Evolutionary conservation across 148 eudicot genomes (phyloP).

Genomic region (Nyssa sinensis): DNA sequence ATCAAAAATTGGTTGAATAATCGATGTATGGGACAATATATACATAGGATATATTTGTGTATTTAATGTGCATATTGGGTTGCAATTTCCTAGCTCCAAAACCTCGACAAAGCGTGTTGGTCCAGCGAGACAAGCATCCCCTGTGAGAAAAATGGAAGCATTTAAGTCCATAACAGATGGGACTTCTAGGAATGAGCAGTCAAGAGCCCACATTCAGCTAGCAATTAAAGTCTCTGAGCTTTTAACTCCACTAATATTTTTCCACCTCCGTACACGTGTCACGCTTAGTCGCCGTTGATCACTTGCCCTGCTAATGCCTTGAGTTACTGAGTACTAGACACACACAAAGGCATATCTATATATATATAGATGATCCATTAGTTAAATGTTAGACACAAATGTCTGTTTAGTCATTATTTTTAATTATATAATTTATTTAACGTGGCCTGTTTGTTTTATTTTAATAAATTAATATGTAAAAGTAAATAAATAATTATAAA

Average conservation of each 20-base stretch:
- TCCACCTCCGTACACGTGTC: not conserved
- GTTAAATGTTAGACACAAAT: too few relatives aligned
- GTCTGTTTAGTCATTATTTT: too few relatives aligned
- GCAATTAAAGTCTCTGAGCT: not conserved
- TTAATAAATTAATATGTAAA: too few relatives aligned
- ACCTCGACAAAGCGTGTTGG: conserved; percentile 28
- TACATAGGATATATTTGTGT: not conserved
- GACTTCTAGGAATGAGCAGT: conserved; percentile 28
- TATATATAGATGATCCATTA: too few relatives aligned
- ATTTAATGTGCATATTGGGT: conserved; percentile 1
- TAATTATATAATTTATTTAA: too few relatives aligned
- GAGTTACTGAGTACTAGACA: too few relatives aligned
- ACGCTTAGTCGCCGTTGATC: not conserved
- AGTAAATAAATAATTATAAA: too few relatives aligned
- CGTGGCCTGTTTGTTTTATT: too few relatives aligned
- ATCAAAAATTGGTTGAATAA: not conserved
- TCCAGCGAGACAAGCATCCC: conserved; percentile 25
- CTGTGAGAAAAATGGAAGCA: conserved; percentile 29
- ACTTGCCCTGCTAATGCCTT: not conserved
- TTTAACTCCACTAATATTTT: not conserved
- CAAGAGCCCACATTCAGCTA: not conserved
- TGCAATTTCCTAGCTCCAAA: conserved; percentile 4
- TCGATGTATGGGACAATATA: too few relatives aligned
- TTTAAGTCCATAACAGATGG: conserved; percentile 28
- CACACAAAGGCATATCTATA: too few relatives aligned